Evolutionary conservation across 306 rosid genomes (phyloP), one percentile per base, ranked within the genome.

Genomic region (Astragalus membranaceus): DNA sequence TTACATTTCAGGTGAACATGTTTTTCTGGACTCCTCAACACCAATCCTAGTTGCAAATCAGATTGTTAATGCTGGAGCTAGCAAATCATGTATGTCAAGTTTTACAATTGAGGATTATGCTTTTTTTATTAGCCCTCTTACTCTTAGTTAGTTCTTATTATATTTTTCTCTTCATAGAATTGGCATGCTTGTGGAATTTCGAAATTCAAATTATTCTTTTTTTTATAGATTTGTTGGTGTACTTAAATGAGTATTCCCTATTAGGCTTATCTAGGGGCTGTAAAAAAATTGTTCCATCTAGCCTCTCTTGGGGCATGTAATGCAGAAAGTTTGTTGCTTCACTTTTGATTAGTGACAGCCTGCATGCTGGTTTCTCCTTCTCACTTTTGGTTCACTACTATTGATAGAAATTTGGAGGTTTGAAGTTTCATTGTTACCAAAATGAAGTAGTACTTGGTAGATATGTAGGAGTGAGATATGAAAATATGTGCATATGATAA

Each of bases 51-150:
- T 88, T 63, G 78, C 95, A 43, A 89, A 88, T 70, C 92, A 89
- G 79, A 85, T 88, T 42, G 77, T 92, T 76, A 79, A 91, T 23
- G 72, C 86, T 29, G 92, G 95, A 41, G 73, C 80, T 23, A 80
- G 76, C 26, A 92, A 88, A 79, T 89, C 98, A 79, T 92, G 96
- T 92, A 83, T 67, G 98, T 17, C 43, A 16, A 68, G 47, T 70
- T 70, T 39, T 64, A 26, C 33, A 15, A 47, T 35, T 35, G 20
- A 23, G 46, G 14, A 67, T 67, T 55, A 13, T 35, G 58, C 13
- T 5, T 53, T n/a, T n/a, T 30, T 32, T 26, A 54, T 30, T n/a
- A 14, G 36, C 7, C 10, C 41, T 56, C 0, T 23, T 16, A 7
- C 17, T 35, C 26, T 60, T 73, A 49, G 62, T 69, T 53, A 30